Base-by-base conservation (phyloP, 2,329 filamentous ascomycete genomes). In the Apiospora sp. region DNA sequence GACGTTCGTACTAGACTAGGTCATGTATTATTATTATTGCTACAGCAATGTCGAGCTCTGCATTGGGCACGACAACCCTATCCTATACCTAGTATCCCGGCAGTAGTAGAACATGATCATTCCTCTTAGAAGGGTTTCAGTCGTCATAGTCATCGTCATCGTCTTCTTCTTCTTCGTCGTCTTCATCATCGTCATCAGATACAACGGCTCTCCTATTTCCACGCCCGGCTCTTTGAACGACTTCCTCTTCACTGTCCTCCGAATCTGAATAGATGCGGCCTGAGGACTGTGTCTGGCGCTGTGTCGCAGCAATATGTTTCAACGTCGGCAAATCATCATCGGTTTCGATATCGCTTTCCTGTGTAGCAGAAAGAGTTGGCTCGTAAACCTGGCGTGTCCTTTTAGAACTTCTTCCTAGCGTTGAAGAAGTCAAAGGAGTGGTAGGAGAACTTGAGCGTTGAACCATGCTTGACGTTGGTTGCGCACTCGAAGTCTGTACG, bases 401-500 rank as follows among this genome's bases (percentile, higher is more conserved):
- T 37, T 41, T 27, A 24, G 49, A 22, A 27, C 27, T 16, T 61
- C 49, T 37, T n/a, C 51, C 67, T n/a, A 70, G 46, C 30, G 71
- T 73, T 34, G 77, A 77, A n/a, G 76, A 70, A 3, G 75, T 67
- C 3, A 77, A 78, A 24, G 74, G 72, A 1, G 75, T 72, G 1
- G 77, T 77, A 19, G 79, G 77, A 5, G 78, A 80, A 4, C 76
- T 77, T 4, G 78, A 78, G 4, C 74, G 72, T 12, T 69, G 71
- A 43, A 71, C 74, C 41, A 78, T 71, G 46, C 78, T 80, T 7
- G 79, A 78, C 3, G 78, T 79, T 4, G 76, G 74, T 27, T 72
- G 70, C 68, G 76, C 75, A 69, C 77, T 80, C 1, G 80, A 81
- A 8, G 79, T 80, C 2, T 75, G 77, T 27, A 77, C 73, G 73